A percentile compares a stretch with the other conserved stretches of the same genome.
Evolutionary conservation across 1,284 basidiomycete genomes (phyloP).

Genomic region (Megacollybia platyphylla): DNA sequence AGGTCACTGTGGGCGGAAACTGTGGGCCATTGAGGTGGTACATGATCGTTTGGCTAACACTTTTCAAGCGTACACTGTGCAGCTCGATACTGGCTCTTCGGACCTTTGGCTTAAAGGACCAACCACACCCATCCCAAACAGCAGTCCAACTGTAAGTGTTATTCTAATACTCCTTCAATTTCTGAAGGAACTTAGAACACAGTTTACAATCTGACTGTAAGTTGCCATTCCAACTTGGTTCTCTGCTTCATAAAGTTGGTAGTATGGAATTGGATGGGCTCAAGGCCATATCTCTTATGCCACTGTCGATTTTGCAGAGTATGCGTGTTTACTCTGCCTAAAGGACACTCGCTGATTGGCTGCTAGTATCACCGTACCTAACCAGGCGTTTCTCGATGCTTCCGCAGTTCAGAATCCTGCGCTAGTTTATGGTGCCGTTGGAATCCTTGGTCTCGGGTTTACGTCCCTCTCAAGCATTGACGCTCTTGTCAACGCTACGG

Average conservation of each 20-base stretch:
- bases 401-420: slow-evolving; percentile 52
- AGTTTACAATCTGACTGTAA: slow-evolving; percentile 48
- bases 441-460: slow-evolving; percentile 73
- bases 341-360: background rate
- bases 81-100: slow-evolving; percentile 72
- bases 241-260: slow-evolving; percentile 6
- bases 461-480: slow-evolving; percentile 62
- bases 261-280: slow-evolving; percentile 76
- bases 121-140: slow-evolving; percentile 35
- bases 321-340: slow-evolving; percentile 9
- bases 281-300: slow-evolving; percentile 49
- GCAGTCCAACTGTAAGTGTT: slow-evolving; percentile 23
- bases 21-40: slow-evolving; percentile 24
- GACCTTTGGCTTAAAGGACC: slow-evolving; percentile 65
- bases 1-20: slow-evolving; percentile 52
- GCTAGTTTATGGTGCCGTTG: slow-evolving; percentile 54
- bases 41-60: background rate
- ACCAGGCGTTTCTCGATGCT: slow-evolving; percentile 60
- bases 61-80: slow-evolving; percentile 45
- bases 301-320: slow-evolving; percentile 58
- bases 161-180: background rate
- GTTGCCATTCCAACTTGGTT: slow-evolving; percentile 8
- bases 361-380: slow-evolving; percentile 43
- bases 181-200: slow-evolving; percentile 18
- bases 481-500: slow-evolving; percentile 39